Base-by-base conservation (phyloP, 805 yeast species). In the Nakazawaea holstii region DNA sequence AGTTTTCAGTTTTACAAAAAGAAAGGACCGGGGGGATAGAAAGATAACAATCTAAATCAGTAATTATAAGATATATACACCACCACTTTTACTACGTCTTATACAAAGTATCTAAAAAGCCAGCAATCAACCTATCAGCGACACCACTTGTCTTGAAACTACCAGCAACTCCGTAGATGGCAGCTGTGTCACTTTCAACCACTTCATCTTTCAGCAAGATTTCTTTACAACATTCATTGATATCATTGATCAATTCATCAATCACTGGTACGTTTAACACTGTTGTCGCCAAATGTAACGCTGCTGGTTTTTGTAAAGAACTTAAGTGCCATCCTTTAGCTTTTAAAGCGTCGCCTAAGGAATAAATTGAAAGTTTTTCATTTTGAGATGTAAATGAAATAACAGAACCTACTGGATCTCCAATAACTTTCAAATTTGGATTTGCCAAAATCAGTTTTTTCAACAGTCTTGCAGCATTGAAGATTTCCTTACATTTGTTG, bases 111-210 rank as follows among this genome's bases (percentile, higher is more conserved):
- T 94, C 96, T 27, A 94, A 66, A 60, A 92, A 92, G 0, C 86
- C 91, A 11, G 77, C 84, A 36, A 92, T 85, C 9, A 92, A 65
- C 48, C 76, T 73, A 50, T 86, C 95, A 9, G 90, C 97, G 11
- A 94, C 81, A 2, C 95, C 94, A 0, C 82, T 76, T 0, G 97
- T 89, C 49, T 77, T 70, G 20, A 94, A 79, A 58, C 94, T 87
- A 7, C 97, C 97, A 2, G 98, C 98, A 41, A 92, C 95, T 55
- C 99, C 99, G 59, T 92, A 92, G 39, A 92, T 61, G 3, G 94
- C 96, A 13, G 96, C 94, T 1, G 96, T 88, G 49, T 86, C 88
- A 35, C 78, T 63, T 11, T 57, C 50, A 1, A 56, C 54, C 4
- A 51, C 55, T 30, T 56, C 53, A 17, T 79, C 76, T 8, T 71